Base-by-base conservation (phyloP, 371 early-diverging fungal genomes). In the Nematocida sp. region DNA sequence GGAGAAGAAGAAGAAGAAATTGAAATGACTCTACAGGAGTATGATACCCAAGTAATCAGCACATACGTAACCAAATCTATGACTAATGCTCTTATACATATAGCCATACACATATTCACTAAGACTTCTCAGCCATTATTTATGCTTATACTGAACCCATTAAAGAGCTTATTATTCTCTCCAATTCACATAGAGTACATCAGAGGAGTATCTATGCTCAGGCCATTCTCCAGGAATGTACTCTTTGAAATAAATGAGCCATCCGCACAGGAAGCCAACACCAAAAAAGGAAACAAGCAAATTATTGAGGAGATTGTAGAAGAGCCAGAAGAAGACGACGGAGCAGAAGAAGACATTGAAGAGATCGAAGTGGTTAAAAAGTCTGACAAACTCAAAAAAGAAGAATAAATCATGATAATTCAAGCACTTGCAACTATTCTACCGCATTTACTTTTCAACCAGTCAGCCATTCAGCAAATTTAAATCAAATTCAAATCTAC, bases 221-320 rank as follows among this genome's bases (percentile, higher is more conserved):
- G 84, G 49, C 84, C 84, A n/a, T 84, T 77, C 48, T 82, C 82
- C n/a, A 51, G 77, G 23, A 84, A 84, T 48, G 58, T 63, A 15
- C 31, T 84, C 19, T 81, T 81, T 65, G 74, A 29, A 7, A 43
- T 61, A 5, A n/a, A n/a, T n/a, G n/a, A n/a, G 29, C 3, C 25
- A 52, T 19, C 43, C 65, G n/a, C n/a, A n/a, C 38, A 25, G 23
- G 34, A 45, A 57, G n/a, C 21, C 21, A 23, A 19, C 43, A 46
- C n/a, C 53, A 47, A 35, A 29, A 11, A 32, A 25, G 25, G 31
- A 40, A 40, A 32, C 34, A n/a, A n/a, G n/a, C n/a, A n/a, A n/a
- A n/a, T n/a, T n/a, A n/a, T n/a, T n/a, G n/a, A n/a, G n/a, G n/a
- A n/a, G n/a, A n/a, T n/a, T n/a, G 35, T 34, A 46, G 51, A 57